A percentile compares a stretch with the other conserved stretches of the same genome.
phyloP scores from a whole-genome alignment of 768 basidiomycete species.

The Arthromyces matolae region DNA sequence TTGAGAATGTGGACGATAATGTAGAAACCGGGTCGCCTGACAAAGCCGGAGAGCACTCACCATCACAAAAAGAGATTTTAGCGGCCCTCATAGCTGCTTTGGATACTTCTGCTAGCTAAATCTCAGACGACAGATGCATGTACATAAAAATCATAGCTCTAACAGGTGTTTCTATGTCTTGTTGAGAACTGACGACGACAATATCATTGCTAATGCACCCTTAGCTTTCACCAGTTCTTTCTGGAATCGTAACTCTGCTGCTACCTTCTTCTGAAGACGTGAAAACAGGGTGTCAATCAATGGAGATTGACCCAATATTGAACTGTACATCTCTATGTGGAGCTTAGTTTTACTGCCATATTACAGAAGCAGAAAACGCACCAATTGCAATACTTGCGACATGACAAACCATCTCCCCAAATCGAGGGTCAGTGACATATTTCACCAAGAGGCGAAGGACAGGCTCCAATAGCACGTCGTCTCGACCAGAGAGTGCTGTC shows the following conservation, averaged over 20 bases:
- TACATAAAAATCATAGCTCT: background rate
- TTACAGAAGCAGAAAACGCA: constrained; percentile 33
- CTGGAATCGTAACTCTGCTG: constrained; percentile 84
- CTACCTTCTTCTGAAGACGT: constrained; percentile 79
- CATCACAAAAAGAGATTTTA: constrained; percentile 66
- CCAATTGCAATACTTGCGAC: constrained; percentile 80
- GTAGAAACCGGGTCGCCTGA: constrained; percentile 24
- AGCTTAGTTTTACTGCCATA: constrained; percentile 7
- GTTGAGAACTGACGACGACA: constrained; percentile 47
- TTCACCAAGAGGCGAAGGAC: constrained; percentile 83
- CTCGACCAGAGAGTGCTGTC: constrained; percentile 83
- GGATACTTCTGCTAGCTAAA: constrained; percentile 19
- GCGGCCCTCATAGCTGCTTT: constrained; percentile 65
- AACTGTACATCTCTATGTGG: constrained; percentile 78
- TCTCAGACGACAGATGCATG: background rate
- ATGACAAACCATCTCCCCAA: constrained; percentile 86
- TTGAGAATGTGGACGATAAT: constrained; percentile 67
- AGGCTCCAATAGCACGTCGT: constrained; percentile 91
- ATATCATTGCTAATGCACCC: constrained; percentile 90
- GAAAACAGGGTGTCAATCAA: constrained; percentile 84
- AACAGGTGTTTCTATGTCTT: constrained; percentile 8
- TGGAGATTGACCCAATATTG: constrained; percentile 92
- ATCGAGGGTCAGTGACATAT: constrained; percentile 85
- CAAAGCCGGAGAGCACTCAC: constrained; percentile 34
- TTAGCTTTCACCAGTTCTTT: constrained; percentile 76